phyloP scores from a whole-genome alignment of 345 rosid genomes.

The Garcia nutans region DNA sequence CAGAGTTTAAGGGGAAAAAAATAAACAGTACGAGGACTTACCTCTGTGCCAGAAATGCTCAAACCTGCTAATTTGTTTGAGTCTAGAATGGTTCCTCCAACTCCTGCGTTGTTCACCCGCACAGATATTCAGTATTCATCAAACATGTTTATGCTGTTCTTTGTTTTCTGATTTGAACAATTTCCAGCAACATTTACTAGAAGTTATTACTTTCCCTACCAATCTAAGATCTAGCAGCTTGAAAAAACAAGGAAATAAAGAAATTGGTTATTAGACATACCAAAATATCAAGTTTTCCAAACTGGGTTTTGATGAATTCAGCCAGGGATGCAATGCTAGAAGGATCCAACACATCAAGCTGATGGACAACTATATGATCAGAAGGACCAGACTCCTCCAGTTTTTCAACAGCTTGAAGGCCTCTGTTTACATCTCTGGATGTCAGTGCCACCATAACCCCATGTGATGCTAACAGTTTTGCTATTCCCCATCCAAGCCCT shows the following conservation, averaged over 20 bases:
- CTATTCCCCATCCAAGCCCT: constrained; percentile 14
- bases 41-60: background rate
- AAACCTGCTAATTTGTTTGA: background rate
- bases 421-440: constrained; percentile 26
- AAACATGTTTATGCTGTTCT: no score
- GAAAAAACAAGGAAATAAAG: background rate
- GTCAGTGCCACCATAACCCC: background rate
- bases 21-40: background rate
- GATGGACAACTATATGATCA: constrained; percentile 41
- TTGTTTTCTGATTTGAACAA: no score
- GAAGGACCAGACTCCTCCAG: constrained; percentile 33
- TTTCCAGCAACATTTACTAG: background rate
- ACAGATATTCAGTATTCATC: background rate
- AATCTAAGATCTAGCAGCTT: no score
- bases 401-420: constrained; percentile 45
- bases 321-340: constrained; percentile 36
- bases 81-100: constrained; percentile 17
- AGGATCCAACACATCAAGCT: constrained; percentile 51
- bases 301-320: constrained; percentile 32
- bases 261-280: constrained; percentile 10
- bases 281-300: constrained; percentile 53
- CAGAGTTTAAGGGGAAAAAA: background rate
- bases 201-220: background rate
- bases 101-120: constrained; percentile 33
- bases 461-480: background rate